Conservation (phyloP, 2,329 filamentous ascomycete genomes). For the Cordyceps sp. region DNA sequence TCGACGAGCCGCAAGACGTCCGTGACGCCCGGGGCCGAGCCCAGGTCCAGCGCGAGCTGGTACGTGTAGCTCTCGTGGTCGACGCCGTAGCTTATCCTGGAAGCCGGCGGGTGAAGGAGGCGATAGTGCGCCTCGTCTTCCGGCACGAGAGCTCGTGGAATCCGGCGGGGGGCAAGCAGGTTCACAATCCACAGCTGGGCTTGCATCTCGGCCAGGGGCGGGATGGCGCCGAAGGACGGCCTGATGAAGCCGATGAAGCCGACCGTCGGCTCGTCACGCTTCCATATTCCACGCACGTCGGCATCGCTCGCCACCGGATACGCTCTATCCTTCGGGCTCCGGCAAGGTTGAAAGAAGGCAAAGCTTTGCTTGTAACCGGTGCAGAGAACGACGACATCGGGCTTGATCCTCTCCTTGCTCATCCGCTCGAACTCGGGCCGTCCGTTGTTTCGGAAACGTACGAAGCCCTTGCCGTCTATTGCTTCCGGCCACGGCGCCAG, state of each 20-base stretch:
- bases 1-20: conserved; percentile 16
- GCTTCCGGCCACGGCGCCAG: conserved; percentile 24
- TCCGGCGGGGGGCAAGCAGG: conserved; percentile 14
- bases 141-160: conserved; percentile 4
- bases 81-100: conserved; percentile 24
- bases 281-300: conserved; percentile 35
- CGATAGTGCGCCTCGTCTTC: conserved; percentile 17
- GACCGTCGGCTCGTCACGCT: conserved; percentile 16
- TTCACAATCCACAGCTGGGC: conserved; percentile 25
- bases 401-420: conserved; percentile 17
- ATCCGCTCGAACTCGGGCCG: conserved; percentile 11
- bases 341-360: conserved; percentile 23
- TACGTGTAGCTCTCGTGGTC: conserved; percentile 33
- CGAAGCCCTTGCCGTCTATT: conserved; percentile 18
- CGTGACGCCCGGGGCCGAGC: conserved; percentile 20
- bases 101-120: conserved; percentile 16
- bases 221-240: conserved; percentile 27
- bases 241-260: conserved; percentile 31
- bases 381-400: conserved; percentile 27
- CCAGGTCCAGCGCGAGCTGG: conserved; percentile 30
- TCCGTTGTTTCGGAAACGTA: too few relatives aligned
- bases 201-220: conserved; percentile 30
- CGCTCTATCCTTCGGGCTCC: too few relatives aligned
- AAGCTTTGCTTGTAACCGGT: conserved; percentile 29
- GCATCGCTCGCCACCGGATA: conserved; percentile 28